Percentiles rank a stretch among this genome's conserved stretches.
These are phyloP conservation scores for Suillus ampliporus DNA, from an alignment of 768 basidiomycete species.

Conservation along the genomic window DNA sequence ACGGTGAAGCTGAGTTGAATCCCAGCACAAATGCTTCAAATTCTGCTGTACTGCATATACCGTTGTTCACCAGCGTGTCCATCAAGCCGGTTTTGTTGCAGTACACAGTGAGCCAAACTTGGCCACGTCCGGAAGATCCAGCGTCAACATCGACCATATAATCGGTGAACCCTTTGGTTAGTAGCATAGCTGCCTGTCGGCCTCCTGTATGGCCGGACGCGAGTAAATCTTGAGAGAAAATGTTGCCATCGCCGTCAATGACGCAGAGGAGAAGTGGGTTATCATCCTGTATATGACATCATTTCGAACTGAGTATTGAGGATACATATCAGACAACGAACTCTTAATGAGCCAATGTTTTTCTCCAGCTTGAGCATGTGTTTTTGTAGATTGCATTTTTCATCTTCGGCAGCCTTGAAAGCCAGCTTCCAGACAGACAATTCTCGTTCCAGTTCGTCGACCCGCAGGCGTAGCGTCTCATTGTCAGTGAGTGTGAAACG, in stretches of 20 bases:
- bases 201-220: constrained; percentile 40
- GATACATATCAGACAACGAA: constrained; percentile 19
- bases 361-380: constrained; percentile 36
- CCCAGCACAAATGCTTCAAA: constrained; percentile 44
- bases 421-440: constrained; percentile 47
- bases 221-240: constrained; percentile 41
- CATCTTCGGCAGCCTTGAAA: constrained; percentile 39
- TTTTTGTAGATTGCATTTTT: constrained; percentile 34
- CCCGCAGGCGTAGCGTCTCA: constrained; percentile 32
- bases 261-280: constrained; percentile 45
- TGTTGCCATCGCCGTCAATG: constrained; percentile 48
- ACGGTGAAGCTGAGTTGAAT: constrained; percentile 46
- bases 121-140: constrained; percentile 30
- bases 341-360: constrained; percentile 38
- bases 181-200: constrained; percentile 40
- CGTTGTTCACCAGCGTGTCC: constrained; percentile 35
- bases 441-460: constrained; percentile 46
- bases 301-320: neutral
- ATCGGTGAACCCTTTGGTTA: constrained; percentile 43
- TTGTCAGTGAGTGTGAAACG: constrained; percentile 38
- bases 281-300: constrained; percentile 36
- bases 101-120: constrained; percentile 45
- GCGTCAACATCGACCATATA: constrained; percentile 34
- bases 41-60: constrained; percentile 39
- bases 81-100: constrained; percentile 43